Percentiles rank a stretch among this genome's conserved stretches.
Conservation (phyloP, 148 eudicot genomes). For the Silene conica region DNA sequence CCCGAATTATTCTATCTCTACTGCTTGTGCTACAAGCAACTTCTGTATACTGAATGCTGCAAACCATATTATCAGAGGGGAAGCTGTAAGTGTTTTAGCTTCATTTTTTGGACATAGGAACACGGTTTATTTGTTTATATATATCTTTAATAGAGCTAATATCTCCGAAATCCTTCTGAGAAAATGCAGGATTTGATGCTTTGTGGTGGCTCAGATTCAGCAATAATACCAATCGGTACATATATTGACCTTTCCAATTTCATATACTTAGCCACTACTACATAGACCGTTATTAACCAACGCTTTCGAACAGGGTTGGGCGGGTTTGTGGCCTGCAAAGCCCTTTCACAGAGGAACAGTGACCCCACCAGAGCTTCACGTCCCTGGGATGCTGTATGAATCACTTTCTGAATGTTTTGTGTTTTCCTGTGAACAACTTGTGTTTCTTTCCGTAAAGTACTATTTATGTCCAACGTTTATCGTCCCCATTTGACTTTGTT, state of each 20-base stretch:
- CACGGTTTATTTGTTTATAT: neutral
- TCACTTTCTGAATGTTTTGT: constrained; percentile 7
- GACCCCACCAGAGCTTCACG: constrained; percentile 95
- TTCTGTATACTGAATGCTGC: constrained; percentile 90
- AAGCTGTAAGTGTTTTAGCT: constrained; percentile 65
- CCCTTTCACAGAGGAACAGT: constrained; percentile 80
- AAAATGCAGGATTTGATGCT: constrained; percentile 84
- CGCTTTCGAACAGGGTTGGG: constrained; percentile 63
- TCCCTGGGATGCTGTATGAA: constrained; percentile 84
- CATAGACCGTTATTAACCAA: neutral
- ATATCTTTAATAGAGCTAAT: neutral
- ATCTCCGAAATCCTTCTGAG: neutral
- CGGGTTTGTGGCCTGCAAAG: constrained; percentile 92
- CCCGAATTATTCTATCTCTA: constrained; percentile 91
- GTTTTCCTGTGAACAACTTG: neutral
- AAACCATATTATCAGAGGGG: constrained; percentile 92
- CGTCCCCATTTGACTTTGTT: neutral
- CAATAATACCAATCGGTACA: constrained; percentile 83
- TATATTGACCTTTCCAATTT: constrained; percentile 12
- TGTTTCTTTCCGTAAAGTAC: neutral
- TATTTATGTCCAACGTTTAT: neutral
- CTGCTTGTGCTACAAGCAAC: constrained; percentile 99
- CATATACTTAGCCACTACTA: neutral
- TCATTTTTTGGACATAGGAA: constrained; percentile 4
- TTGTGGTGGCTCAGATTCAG: constrained; percentile 95